phyloP scores from a whole-genome alignment of 164 flowering plant species.

The Stephania japonica region DNA sequence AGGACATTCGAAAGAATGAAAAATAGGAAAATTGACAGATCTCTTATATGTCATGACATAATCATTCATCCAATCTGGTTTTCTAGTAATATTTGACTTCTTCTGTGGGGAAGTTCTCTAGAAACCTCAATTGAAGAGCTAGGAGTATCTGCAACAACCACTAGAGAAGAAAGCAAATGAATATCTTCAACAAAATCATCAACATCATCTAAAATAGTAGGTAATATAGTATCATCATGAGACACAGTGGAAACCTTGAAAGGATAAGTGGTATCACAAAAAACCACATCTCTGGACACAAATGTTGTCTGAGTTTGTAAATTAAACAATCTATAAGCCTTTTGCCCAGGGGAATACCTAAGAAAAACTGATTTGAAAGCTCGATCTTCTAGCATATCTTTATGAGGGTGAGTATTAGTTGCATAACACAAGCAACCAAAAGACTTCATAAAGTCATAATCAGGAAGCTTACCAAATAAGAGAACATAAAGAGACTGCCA shows the following conservation, averaged over 20 bases:
- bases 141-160: too few relatives aligned
- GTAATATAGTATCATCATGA: background rate
- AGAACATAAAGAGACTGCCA: background rate
- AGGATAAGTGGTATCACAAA: background rate
- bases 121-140: background rate
- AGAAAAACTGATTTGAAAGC: background rate
- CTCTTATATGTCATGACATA: background rate
- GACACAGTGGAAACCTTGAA: background rate
- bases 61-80: background rate
- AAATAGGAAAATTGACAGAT: too few relatives aligned
- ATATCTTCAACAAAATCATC: background rate
- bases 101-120: background rate
- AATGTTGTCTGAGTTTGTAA: background rate
- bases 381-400: background rate
- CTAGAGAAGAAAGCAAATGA: background rate
- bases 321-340: background rate
- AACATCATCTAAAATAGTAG: background rate
- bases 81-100: background rate
- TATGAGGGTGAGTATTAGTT: background rate
- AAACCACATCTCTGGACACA: background rate
- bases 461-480: background rate
- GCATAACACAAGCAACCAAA: constrained; percentile 3
- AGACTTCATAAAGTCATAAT: background rate
- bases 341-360: background rate
- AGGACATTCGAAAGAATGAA: background rate